A percentile compares a stretch with the other conserved stretches of the same genome.
Conservation (phyloP, 2,329 filamentous ascomycete species). For the Cordyceps cicadae region DNA sequence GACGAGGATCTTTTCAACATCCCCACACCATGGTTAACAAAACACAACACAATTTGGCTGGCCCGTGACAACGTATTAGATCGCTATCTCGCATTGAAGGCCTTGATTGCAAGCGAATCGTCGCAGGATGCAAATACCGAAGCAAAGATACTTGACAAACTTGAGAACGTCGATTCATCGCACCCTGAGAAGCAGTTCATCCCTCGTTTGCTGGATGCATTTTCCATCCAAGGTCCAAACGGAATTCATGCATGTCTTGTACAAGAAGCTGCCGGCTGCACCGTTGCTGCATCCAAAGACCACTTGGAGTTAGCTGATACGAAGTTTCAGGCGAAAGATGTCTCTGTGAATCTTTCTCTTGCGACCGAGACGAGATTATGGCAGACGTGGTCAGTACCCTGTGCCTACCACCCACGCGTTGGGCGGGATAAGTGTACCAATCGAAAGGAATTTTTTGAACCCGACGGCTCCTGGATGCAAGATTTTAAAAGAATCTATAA, state of each 20-base stretch:
- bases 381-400: conserved; percentile 17
- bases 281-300: conserved; percentile 13
- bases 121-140: neutral
- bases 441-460: conserved; percentile 14
- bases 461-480: conserved; percentile 12
- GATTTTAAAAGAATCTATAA: conserved; percentile 9
- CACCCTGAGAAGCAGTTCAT: conserved; percentile 6
- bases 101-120: conserved; percentile 17
- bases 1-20: neutral
- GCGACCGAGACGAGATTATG: conserved; percentile 16
- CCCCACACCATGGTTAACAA: neutral
- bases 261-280: conserved; percentile 17
- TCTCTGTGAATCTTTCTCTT: conserved; percentile 17
- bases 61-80: conserved; percentile 23
- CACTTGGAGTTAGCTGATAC: conserved; percentile 18
- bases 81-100: conserved; percentile 25
- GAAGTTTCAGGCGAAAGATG: conserved; percentile 17
- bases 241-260: conserved; percentile 18
- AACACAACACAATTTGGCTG: conserved; percentile 35
- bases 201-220: conserved; percentile 16
- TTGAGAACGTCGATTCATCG: neutral
- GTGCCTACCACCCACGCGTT: conserved; percentile 16
- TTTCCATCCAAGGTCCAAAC: conserved; percentile 17
- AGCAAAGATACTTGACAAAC: neutral
- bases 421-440: conserved; percentile 18